Evolutionary conservation across 1,139 yeast genomes (phyloP), one percentile per base, ranked within the genome.

Genomic region (Geotrichum siamense): DNA sequence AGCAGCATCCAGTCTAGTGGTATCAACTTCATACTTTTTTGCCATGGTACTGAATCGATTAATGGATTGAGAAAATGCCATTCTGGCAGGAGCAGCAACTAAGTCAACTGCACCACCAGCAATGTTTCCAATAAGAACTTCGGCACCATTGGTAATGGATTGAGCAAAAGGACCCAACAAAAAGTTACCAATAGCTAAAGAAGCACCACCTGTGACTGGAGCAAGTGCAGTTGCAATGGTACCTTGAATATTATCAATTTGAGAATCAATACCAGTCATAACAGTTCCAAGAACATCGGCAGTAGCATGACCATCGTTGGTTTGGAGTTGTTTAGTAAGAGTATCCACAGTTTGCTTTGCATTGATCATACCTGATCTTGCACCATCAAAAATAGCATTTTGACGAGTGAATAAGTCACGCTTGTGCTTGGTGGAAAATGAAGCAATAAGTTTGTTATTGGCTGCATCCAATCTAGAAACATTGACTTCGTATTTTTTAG

Each of bases 101-200:
- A 38, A 27, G 34, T 56, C 59, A 39, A 50, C 31, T n/a, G 48
- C 47, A 20, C 51, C 55, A 17, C 56, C 59, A 28, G 55, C 39
- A 20, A 48, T 36, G 46, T 53, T 53, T 41, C 54, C 45, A n/a
- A 55, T 41, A 15, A 52, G 39, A 2, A 54, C 58, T 48, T 55
- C 56, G 26, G 56, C 57, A n/a, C n/a, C n/a, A n/a, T n/a, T n/a
- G n/a, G n/a, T n/a, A n/a, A n/a, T n/a, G n/a, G n/a, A n/a, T n/a
- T 56, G 60, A 17, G 51, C 53, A 33, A 55, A 48, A 31, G 60
- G 59, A 12, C 60, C 60, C 3, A 55, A 51, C 13, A 55, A 37
- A 28, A 47, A 47, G 39, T 51, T 48, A 20, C 55, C 59, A 30
- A 60, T 49, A 9, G 52, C 56, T 38, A 48, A 51, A 17, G 56